Conservation (phyloP, 2,329 filamentous ascomycete species). For the Remersonia thermophila region DNA sequence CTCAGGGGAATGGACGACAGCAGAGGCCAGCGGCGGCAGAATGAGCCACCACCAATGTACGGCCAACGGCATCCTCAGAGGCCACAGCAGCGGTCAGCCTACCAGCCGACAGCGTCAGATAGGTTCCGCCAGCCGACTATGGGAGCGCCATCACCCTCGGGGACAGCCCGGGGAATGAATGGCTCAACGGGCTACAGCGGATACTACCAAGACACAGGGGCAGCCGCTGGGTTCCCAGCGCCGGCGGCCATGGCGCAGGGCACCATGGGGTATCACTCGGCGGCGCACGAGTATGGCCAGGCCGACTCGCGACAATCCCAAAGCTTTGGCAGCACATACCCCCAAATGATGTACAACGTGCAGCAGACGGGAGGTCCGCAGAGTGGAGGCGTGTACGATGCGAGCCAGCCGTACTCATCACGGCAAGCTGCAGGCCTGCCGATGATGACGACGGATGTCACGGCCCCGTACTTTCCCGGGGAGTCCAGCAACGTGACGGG, state of each 20-base stretch:
- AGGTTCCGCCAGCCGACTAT: conserved; percentile 38
- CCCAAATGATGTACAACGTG: conserved; percentile 69
- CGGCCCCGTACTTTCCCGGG: conserved; percentile 62
- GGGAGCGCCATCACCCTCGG: conserved; percentile 33
- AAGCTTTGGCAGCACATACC: conserved; percentile 43
- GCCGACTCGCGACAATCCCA: conserved; percentile 42
- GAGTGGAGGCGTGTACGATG: conserved; percentile 56
- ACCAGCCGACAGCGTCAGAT: conserved; percentile 33
- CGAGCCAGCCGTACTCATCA: conserved; percentile 60
- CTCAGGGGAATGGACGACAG: conserved; percentile 62
- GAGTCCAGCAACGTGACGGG: conserved; percentile 51
- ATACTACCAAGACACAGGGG: conserved; percentile 45
- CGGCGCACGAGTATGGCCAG: conserved; percentile 46
- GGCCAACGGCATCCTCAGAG: conserved; percentile 31
- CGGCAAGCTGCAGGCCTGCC: conserved; percentile 68
- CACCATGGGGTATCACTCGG: conserved; percentile 44
- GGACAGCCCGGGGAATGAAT: conserved; percentile 36
- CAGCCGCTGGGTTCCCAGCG: conserved; percentile 34
- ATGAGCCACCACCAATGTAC: conserved; percentile 42
- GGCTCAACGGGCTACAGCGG: conserved; percentile 43
- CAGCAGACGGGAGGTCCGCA: conserved; percentile 44
- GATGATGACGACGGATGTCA: conserved; percentile 54
- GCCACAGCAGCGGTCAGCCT: conserved; percentile 35
- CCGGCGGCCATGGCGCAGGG: conserved; percentile 41
- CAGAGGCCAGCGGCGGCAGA: conserved; percentile 60